Conservation (phyloP, 139 green algal species). For the Coelastrella sp. region DNA sequence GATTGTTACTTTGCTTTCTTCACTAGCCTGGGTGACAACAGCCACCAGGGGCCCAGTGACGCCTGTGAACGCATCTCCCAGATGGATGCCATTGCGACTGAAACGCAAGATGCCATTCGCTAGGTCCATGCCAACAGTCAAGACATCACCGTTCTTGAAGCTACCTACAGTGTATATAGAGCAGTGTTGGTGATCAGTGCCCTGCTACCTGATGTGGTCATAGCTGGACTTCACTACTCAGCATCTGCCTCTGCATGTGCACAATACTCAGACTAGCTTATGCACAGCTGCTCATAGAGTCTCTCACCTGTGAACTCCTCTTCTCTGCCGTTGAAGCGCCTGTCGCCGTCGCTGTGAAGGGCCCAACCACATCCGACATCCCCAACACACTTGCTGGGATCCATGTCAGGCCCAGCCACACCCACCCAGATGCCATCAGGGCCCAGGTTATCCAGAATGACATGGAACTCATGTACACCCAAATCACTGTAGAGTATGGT, state of each 20-base stretch:
- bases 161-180: no score
- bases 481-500: constrained; percentile 66
- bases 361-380: constrained; percentile 67
- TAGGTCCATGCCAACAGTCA: constrained; percentile 68
- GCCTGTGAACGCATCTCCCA: constrained; percentile 69
- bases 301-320: constrained; percentile 66
- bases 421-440: constrained; percentile 75
- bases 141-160: constrained; percentile 74
- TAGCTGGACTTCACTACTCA: no score
- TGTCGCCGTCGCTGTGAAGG: constrained; percentile 73
- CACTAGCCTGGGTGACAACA: constrained; percentile 66
- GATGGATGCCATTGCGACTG: constrained; percentile 60
- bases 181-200: no score
- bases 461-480: constrained; percentile 70
- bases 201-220: no score
- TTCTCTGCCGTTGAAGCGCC: constrained; percentile 62
- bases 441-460: constrained; percentile 71
- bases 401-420: constrained; percentile 60
- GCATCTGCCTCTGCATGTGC: no score
- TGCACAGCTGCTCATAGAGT: background rate
- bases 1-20: constrained; percentile 76
- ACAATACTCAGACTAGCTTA: no score
- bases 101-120: constrained; percentile 58
- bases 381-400: constrained; percentile 59
- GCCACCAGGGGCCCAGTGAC: constrained; percentile 65